Base-by-base conservation (phyloP, 176 grass and related monocot genomes). In the Lolium rigidum region DNA sequence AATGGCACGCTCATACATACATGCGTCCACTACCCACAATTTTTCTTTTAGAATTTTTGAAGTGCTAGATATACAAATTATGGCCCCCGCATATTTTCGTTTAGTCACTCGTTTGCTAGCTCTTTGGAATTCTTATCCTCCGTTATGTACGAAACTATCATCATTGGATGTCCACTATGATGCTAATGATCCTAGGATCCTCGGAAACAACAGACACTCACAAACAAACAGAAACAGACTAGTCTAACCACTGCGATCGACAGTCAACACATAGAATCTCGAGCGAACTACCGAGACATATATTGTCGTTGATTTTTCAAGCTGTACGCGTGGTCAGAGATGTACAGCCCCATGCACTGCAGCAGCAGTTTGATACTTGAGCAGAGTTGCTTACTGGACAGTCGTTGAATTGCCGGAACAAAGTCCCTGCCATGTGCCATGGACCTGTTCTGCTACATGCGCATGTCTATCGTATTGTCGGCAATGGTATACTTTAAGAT, bases 281-380 rank as follows among this genome's bases (percentile, higher is more conserved):
- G 0, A 54, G 48, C 47, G 24, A 76, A 10, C 73, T 14, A 76
- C 25, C 48, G 13, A 65, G 11, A 31, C 7, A 76, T 10, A 35
- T 55, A 55, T 10, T 55, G 73, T 76, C 74, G 49, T 76, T 37
- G 74, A 76, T 55, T 55, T 76, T 55, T 55, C 49, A 55, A 37
- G 48, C 26, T 76, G 48, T 51, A 4, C 13, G 51, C 47, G 50
- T 52, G 72, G 49, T 54, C 48, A 18, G 7, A 54, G 48, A 76
- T 18, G 73, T 76, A 31, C 48, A 51, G 48, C 74, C 31, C 46
- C 15, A 16, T 50, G 71, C 46, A 25, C 9, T 41, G 44, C 39
- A 10, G 18, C 22, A 76, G 15, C 49, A 16, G 10, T 76, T 37
- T 76, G 49, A 31, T 18, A 31, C 73, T 54, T 76, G 3, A 10